phyloP scores from a whole-genome alignment of 306 rosid genomes.

The Gynostemma pentaphyllum region DNA sequence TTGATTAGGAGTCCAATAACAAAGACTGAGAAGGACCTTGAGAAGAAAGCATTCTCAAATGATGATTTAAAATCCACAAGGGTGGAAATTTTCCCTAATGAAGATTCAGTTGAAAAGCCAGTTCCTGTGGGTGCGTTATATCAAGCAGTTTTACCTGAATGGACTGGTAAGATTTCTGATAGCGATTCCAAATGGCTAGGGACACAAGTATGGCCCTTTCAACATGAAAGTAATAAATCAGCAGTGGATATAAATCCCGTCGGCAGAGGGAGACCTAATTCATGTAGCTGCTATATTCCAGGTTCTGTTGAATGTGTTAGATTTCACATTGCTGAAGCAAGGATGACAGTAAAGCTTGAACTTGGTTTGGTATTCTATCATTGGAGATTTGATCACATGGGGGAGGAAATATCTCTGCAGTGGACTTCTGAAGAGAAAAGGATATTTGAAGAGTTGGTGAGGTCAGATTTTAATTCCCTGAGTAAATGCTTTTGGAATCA shows the following conservation, averaged over 20 bases:
- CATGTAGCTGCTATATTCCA: slow-evolving; percentile 40
- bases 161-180: slow-evolving; percentile 54
- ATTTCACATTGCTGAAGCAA: slow-evolving; percentile 73
- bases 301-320: slow-evolving; percentile 71
- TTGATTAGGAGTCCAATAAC: slow-evolving; percentile 5
- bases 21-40: slow-evolving; percentile 21
- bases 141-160: slow-evolving; percentile 67
- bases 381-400: slow-evolving; percentile 69
- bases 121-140: slow-evolving; percentile 37
- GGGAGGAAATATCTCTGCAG: slow-evolving; percentile 76
- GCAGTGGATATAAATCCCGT: slow-evolving; percentile 10
- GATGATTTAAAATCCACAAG: slow-evolving; percentile 9
- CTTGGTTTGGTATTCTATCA: slow-evolving; percentile 50
- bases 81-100: slow-evolving; percentile 9
- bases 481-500: slow-evolving; percentile 22
- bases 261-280: slow-evolving; percentile 40
- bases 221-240: slow-evolving; percentile 9
- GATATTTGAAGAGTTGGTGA: slow-evolving; percentile 51
- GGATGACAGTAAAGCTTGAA: slow-evolving; percentile 61
- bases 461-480: slow-evolving; percentile 10
- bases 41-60: slow-evolving; percentile 16
- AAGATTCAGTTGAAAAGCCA: slow-evolving; percentile 16
- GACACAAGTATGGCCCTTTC: slow-evolving; percentile 45
- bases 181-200: slow-evolving; percentile 76
- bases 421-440: slow-evolving; percentile 69